phyloP scores from a whole-genome alignment of 2,329 filamentous ascomycete species.

The Paraconiothyrium sp. region DNA sequence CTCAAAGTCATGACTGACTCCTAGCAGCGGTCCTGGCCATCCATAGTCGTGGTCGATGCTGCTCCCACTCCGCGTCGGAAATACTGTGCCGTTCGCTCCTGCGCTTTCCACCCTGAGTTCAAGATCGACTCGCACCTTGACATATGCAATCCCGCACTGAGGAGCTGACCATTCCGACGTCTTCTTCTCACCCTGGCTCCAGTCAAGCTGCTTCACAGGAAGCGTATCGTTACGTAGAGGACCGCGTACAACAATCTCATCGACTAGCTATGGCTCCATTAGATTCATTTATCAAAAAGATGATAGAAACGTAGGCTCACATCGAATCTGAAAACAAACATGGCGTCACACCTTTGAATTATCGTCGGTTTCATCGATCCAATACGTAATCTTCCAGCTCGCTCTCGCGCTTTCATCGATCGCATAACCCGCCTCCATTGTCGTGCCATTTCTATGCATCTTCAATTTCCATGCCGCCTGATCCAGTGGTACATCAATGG shows the following conservation, averaged over 20 bases:
- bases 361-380: neutral
- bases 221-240: neutral
- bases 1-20: slow-evolving; percentile 8
- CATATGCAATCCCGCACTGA: neutral
- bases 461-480: slow-evolving; percentile 8
- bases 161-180: neutral
- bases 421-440: slow-evolving; percentile 2
- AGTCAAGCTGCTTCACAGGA: slow-evolving; percentile 6
- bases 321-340: neutral
- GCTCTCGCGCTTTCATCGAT: slow-evolving; percentile 2
- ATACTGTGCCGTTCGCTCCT: neutral
- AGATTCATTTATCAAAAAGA: neutral
- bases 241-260: neutral
- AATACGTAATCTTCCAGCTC: slow-evolving; percentile 5
- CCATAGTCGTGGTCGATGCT: slow-evolving; percentile 1
- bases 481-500: neutral
- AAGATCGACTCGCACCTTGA: slow-evolving; percentile 6
- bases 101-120: neutral
- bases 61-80: slow-evolving; percentile 2
- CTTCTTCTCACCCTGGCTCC: slow-evolving; percentile 5
- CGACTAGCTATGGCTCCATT: neutral
- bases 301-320: neutral
- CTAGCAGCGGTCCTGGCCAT: slow-evolving; percentile 1
- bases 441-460: slow-evolving; percentile 9
- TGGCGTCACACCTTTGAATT: neutral